A percentile compares a stretch with the other conserved stretches of the same genome.
Conservation (phyloP, 495 filamentous ascomycete genomes). For the Staphylotrichum tortipilum region DNA sequence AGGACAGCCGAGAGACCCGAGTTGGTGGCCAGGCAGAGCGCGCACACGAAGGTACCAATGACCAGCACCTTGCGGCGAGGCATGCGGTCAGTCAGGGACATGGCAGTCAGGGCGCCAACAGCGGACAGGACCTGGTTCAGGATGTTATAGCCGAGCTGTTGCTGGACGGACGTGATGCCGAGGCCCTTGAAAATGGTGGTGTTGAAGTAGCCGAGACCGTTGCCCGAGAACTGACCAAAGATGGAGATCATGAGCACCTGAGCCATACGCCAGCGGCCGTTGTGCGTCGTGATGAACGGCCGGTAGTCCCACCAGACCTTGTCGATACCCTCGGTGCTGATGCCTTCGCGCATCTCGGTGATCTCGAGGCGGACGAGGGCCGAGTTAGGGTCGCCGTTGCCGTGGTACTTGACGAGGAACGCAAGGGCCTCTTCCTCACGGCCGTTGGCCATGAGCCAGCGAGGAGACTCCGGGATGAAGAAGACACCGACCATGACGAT, state of each 20-base stretch:
- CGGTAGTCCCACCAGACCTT: constrained; percentile 42
- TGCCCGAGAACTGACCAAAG: constrained; percentile 47
- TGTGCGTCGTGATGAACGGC: constrained; percentile 35
- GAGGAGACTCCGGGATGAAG: constrained; percentile 57
- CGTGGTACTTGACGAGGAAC: constrained; percentile 52
- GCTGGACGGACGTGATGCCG: constrained; percentile 23
- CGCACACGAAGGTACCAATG: constrained; percentile 38
- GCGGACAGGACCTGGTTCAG: constrained; percentile 39
- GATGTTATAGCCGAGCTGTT: constrained; percentile 39
- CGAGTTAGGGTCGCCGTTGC: constrained; percentile 44
- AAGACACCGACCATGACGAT: constrained; percentile 45
- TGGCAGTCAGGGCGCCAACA: constrained; percentile 37
- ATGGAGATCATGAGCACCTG: constrained; percentile 45
- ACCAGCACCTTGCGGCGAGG: constrained; percentile 38
- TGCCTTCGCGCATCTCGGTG: constrained; percentile 52
- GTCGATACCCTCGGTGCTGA: constrained; percentile 47
- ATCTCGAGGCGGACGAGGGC: constrained; percentile 47
- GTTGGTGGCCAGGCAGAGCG: constrained; percentile 42
- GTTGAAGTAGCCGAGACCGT: constrained; percentile 38
- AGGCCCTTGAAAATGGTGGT: constrained; percentile 28
- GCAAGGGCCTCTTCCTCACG: constrained; percentile 43
- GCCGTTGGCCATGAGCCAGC: constrained; percentile 51
- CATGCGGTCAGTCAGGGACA: constrained; percentile 35
- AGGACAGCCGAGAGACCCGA: constrained; percentile 38
- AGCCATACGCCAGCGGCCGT: constrained; percentile 39